Base-by-base conservation (phyloP, 2,329 filamentous ascomycete species). In the Neophaeococcomyces aloes region DNA sequence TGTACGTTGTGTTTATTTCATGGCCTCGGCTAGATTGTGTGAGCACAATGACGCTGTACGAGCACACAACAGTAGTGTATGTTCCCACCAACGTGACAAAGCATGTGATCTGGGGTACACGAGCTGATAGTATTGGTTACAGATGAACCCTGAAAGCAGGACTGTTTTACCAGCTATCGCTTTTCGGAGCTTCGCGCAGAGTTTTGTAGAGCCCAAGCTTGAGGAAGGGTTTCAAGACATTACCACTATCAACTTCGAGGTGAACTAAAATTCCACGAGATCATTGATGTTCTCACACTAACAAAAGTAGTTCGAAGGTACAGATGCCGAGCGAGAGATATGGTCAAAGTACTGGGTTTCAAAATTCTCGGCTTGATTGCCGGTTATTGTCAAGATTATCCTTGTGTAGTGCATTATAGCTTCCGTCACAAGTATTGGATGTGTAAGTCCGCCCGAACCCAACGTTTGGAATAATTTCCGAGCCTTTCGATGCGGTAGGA, bases 11-110 rank as follows among this genome's bases (percentile, higher is more conserved):
- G 71, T 96, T 7, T 82, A 83, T 63, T 91, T 98, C 66, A 83
- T 80, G 40, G 82, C 86, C 10, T 70, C 79, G 1, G 62, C 78
- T 19, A 71, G 75, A 33, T 60, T 94, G 7, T 78, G 76, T 61
- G 79, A 87, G 60, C 91, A 98, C 66, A 98, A 98, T 59, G 84
- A 94, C 58, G 77, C 76, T 1, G 84, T 94, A 38, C 76, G 91
- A 48, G 78, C 86, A 1, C 67, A 44, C 17, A 44, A 36, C 41
- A 44, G 27, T 15, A 38, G 25, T 17, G 31, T 44, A 29, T n/a
- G 37, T 40, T 17, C 23, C n/a, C 7, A 30, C 13, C 29, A 13
- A 4, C 21, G 10, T 15, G 4, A 4, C 13, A 17, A 21, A 3
- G 17, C 6, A 14, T 21, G 4, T 38, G 18, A 25, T 19, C 4